Conservation (phyloP, 768 basidiomycete species). For the Podaxis sp. region DNA sequence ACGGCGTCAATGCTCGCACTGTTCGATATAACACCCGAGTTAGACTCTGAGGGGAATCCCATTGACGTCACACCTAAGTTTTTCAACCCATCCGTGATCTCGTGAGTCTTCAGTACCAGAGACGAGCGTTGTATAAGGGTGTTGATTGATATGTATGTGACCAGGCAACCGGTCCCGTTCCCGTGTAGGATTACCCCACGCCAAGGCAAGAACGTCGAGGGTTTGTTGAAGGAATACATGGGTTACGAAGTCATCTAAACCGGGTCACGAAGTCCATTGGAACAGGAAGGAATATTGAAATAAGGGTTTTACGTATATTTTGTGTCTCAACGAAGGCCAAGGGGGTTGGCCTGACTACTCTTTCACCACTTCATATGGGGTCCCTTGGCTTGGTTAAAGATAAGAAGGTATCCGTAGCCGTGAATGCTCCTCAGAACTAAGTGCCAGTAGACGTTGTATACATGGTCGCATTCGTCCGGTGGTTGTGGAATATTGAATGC, state of each 20-base stretch:
- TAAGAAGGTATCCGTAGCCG: too few relatives aligned
- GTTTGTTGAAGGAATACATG: slow-evolving; percentile 3
- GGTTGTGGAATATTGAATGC: too few relatives aligned
- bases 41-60: slow-evolving; percentile 9
- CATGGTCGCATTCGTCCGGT: too few relatives aligned
- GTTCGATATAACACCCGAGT: slow-evolving; percentile 19
- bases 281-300: neutral
- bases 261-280: neutral
- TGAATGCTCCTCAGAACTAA: too few relatives aligned
- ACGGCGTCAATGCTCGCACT: slow-evolving; percentile 15
- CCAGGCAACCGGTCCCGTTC: slow-evolving; percentile 3
- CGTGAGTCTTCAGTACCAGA: neutral
- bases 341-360: too few relatives aligned
- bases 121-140: neutral
- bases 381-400: too few relatives aligned
- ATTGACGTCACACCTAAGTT: neutral
- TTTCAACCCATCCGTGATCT: neutral
- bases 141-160: neutral
- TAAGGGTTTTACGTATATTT: too few relatives aligned
- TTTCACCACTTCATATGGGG: too few relatives aligned
- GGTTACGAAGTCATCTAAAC: neutral
- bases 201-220: neutral
- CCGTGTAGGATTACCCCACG: slow-evolving; percentile 3
- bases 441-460: too few relatives aligned
- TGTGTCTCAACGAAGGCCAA: too few relatives aligned